These are phyloP conservation scores for Backusella tuberculispora DNA, from an alignment of 192 early-diverging fungal species.

Conservation along the genomic window DNA sequence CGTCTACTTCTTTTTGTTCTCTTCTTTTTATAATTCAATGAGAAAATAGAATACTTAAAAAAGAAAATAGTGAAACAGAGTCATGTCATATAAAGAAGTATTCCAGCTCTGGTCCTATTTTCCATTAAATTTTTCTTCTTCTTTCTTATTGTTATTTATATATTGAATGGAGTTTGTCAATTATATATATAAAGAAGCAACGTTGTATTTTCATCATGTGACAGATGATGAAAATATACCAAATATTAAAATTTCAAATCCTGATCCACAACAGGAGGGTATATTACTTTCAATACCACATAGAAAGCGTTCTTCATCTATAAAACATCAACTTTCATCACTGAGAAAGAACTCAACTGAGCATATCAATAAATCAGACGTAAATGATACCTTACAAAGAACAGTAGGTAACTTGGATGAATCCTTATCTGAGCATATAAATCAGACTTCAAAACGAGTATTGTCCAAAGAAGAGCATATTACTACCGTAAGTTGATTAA, in stretches of 20 bases:
- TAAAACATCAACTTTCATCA: not conserved
- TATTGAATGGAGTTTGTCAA: not conserved
- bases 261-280: not conserved
- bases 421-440: not conserved
- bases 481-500: not conserved
- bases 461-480: not conserved
- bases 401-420: constrained; percentile 1
- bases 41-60: not conserved
- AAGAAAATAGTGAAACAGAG: not conserved
- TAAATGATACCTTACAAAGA: not conserved
- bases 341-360: not conserved
- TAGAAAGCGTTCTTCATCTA: not conserved
- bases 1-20: too few species aligned
- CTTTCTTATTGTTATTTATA: not conserved
- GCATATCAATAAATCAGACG: not conserved
- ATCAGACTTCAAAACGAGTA: not conserved
- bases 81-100: constrained; percentile 2
- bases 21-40: too few species aligned
- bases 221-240: not conserved
- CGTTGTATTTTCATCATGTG: too few species aligned
- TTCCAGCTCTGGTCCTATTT: not conserved
- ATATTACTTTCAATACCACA: not conserved
- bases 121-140: too few species aligned
- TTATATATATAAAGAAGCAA: not conserved
- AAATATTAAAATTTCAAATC: not conserved